These are phyloP conservation scores for Nephelium lappaceum DNA, from an alignment of 345 rosid genomes.

Conservation along the genomic window DNA sequence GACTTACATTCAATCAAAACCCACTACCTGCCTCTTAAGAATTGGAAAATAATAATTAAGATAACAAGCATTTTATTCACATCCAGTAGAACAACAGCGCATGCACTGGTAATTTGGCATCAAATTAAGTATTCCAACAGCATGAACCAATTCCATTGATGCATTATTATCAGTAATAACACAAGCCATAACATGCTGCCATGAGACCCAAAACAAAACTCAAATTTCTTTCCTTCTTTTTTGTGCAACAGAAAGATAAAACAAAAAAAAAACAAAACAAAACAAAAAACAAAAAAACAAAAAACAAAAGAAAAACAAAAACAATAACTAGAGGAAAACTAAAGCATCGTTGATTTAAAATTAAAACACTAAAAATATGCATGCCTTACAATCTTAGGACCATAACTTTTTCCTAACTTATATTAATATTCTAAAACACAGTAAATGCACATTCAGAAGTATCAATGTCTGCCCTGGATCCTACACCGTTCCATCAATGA, in stretches of 20 bases:
- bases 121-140: background rate
- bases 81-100: background rate
- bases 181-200: background rate
- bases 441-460: background rate
- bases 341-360: too few relatives aligned
- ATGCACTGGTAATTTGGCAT: background rate
- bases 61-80: background rate
- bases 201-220: background rate
- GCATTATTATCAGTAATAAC: background rate
- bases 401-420: background rate
- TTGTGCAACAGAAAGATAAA: background rate
- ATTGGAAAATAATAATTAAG: slow-evolving; percentile 19
- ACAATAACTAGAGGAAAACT: background rate
- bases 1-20: background rate
- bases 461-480: background rate
- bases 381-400: background rate
- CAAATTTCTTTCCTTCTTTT: too few relatives aligned
- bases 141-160: background rate
- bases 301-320: too few relatives aligned
- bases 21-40: slow-evolving; percentile 1
- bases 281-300: too few relatives aligned
- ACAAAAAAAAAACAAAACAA: too few relatives aligned
- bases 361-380: background rate
- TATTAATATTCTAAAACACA: background rate
- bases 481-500: background rate